phyloP scores from a whole-genome alignment of 352 stramenopile genomes.

The Peronospora belbahrii region DNA sequence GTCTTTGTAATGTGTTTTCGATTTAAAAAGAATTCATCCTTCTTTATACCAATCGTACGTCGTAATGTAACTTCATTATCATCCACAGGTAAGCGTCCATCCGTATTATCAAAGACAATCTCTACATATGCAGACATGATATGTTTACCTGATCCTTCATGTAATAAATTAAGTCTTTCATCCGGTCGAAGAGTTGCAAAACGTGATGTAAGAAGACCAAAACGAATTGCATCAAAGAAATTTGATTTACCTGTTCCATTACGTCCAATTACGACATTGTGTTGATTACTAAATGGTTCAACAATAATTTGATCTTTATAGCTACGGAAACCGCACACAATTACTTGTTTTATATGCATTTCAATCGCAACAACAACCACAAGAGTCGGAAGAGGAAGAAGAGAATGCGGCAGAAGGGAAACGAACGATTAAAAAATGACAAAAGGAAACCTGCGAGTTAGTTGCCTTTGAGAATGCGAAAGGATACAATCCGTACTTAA shows the following conservation, averaged over 20 bases:
- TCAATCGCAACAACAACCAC: no score
- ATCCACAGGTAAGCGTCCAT: constrained; percentile 90
- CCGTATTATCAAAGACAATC: constrained; percentile 99
- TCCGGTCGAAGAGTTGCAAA: constrained; percentile 91
- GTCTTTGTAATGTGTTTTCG: constrained; percentile 96
- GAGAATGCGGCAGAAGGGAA: not conserved
- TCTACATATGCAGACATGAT: constrained; percentile 98
- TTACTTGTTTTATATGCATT: constrained; percentile 97
- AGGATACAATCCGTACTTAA: no score
- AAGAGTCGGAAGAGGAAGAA: no score
- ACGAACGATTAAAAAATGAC: no score
- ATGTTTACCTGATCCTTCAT: constrained; percentile 91
- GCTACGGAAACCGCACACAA: constrained; percentile 92
- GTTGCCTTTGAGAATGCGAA: no score
- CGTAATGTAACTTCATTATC: constrained; percentile 92
- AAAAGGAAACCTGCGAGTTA: no score
- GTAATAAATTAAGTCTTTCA: constrained; percentile 90
- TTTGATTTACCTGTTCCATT: constrained; percentile 98
- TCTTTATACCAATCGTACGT: constrained; percentile 98
- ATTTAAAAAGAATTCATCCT: constrained; percentile 99
- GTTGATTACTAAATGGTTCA: constrained; percentile 88
- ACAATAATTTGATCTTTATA: constrained; percentile 89
- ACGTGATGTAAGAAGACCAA: constrained; percentile 91
- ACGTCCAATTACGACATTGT: constrained; percentile 97
- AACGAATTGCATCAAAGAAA: constrained; percentile 99